Conservation (phyloP, 2,329 filamentous ascomycete genomes). For the Beauveria sp. region DNA sequence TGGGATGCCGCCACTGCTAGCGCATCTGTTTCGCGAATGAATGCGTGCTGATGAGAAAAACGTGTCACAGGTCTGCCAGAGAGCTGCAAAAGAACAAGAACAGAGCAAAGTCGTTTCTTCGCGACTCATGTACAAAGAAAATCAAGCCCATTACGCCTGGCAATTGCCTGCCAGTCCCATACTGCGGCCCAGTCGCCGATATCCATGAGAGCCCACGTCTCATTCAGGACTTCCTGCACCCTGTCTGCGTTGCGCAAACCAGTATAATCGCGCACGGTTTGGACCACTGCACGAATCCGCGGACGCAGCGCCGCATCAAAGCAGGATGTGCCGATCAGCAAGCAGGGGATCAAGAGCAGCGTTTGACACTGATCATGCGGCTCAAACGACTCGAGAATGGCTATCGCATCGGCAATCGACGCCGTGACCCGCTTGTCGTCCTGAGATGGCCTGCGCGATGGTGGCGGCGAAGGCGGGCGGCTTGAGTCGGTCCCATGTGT, state of each 20-base stretch:
- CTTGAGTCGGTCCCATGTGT: slow-evolving; percentile 13
- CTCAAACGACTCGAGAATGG: slow-evolving; percentile 46
- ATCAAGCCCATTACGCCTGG: slow-evolving; percentile 44
- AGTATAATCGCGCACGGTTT: slow-evolving; percentile 48
- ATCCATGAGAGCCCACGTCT: slow-evolving; percentile 54
- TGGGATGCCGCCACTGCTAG: background rate
- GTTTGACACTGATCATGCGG: slow-evolving; percentile 52
- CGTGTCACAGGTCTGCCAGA: background rate
- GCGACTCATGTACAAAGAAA: slow-evolving; percentile 41
- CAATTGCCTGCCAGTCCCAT: slow-evolving; percentile 59
- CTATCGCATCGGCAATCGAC: slow-evolving; percentile 50
- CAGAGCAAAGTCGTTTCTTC: background rate
- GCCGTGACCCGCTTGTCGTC: slow-evolving; percentile 44
- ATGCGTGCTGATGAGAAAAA: background rate
- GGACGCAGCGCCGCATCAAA: slow-evolving; percentile 46
- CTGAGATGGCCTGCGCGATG: slow-evolving; percentile 38
- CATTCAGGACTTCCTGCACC: slow-evolving; percentile 45
- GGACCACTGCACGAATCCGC: slow-evolving; percentile 43
- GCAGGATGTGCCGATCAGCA: slow-evolving; percentile 53
- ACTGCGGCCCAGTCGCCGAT: slow-evolving; percentile 47
- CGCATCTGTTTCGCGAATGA: background rate
- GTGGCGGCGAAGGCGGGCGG: slow-evolving; percentile 34
- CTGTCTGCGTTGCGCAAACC: slow-evolving; percentile 52
- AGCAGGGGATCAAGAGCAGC: slow-evolving; percentile 51
- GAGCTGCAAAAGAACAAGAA: background rate